A percentile compares a stretch with the other conserved stretches of the same genome.
phyloP scores from a whole-genome alignment of 192 early-diverging fungal genomes.

The Coemansia erecta region DNA sequence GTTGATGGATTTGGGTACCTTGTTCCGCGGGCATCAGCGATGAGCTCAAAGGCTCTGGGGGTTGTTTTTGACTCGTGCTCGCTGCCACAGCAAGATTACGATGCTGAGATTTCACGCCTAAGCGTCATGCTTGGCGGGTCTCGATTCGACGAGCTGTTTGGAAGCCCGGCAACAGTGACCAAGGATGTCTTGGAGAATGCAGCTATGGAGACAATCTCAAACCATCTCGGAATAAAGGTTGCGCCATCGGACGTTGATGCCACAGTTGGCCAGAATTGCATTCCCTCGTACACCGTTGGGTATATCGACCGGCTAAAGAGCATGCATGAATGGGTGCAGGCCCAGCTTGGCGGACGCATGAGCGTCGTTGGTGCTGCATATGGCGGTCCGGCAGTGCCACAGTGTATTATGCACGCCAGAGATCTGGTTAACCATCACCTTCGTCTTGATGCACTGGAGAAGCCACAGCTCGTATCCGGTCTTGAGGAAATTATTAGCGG shows the following conservation, averaged over 20 bases:
- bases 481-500: conserved; percentile 35
- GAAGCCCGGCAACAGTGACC: conserved; percentile 17
- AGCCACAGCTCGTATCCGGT: conserved; percentile 33
- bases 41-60: conserved; percentile 61
- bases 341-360: conserved; percentile 56
- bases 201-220: conserved; percentile 60
- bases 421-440: conserved; percentile 59
- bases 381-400: conserved; percentile 81
- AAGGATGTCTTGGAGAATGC: conserved; percentile 27
- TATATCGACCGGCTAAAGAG: conserved; percentile 65
- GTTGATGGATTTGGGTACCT: conserved; percentile 91
- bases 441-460: conserved; percentile 35
- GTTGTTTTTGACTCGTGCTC: conserved; percentile 86
- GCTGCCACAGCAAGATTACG: conserved; percentile 64
- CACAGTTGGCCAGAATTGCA: conserved; percentile 69
- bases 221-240: conserved; percentile 59
- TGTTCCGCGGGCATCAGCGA: conserved; percentile 64
- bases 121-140: conserved; percentile 94
- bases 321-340: conserved; percentile 60
- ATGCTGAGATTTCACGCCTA: conserved; percentile 49
- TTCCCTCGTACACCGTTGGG: conserved; percentile 87
- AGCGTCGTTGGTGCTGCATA: conserved; percentile 80
- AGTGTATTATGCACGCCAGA: conserved; percentile 70
- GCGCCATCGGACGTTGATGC: conserved; percentile 54
- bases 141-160: conserved; percentile 62